Base-by-base conservation (phyloP, 192 early-diverging fungal genomes). In the Coemansia sp. region DNA sequence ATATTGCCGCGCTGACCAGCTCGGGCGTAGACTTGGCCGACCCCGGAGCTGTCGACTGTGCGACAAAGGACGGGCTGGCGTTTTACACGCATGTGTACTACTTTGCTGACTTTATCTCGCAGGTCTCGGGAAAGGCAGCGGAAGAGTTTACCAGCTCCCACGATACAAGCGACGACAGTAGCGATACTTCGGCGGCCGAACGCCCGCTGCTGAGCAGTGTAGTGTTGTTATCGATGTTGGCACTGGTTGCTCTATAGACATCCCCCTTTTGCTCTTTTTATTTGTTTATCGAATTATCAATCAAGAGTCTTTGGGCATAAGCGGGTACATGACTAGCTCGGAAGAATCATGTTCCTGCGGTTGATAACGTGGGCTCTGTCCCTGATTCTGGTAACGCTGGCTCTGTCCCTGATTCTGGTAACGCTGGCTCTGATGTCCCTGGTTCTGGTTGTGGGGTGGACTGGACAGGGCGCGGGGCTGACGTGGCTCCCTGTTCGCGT, bases 31-130 rank as follows among this genome's bases (percentile, higher is more conserved):
- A 80, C 25, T 32, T 71, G 14, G 47, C 38, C 10, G 55, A 71
- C 37, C 69, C 78, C 2, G 67, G 64, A 2, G 51, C 62, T 14
- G 59, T 58, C 12, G 70, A 68, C 35, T 81, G 79, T 4, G 79
- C 66, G 0, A 72, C 62, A 2, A 39, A 45, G 8, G 57, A 72
- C 35, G 79, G 73, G 1, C 56, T 81, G 37, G 73, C 69, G 0
- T 73, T 81, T 24, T 81, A 81, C 67, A 81, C 79, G 11, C 79
- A 73, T 38, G 57, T 76, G 27, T 59, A 63, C 60, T 67, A 76
- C 53, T 81, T 61, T 45, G 56, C 69, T 21, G 53, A 56, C 60
- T 81, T 76, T 70, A 66, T 81, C 56, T 38, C 69, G 3, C 2
- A 15, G 22, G 54, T 41, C 8, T 66, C 79, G 2, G 63, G 66